Evolutionary conservation across 176 grass and related monocot genomes (phyloP), one percentile per base, ranked within the genome.

Genomic region (Triticum dicoccoides): DNA sequence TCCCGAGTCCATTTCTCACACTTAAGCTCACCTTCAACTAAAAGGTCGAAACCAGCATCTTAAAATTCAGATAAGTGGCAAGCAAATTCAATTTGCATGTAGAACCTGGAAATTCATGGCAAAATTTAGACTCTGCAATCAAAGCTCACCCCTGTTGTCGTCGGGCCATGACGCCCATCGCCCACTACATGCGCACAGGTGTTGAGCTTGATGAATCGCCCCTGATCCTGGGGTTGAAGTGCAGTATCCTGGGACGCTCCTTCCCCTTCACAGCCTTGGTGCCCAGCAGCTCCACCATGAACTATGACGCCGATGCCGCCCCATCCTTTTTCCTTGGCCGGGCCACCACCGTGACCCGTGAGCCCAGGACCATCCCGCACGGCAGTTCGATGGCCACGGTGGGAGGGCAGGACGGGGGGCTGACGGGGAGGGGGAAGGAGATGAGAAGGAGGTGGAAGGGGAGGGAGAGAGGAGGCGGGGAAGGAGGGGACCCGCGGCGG

Each of bases 11-110:
- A 97, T 73, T 87, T 83, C 82, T 93, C 92, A 70, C 95, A 97
- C 84, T 97, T 95, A 34, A 73, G 14, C 66, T 88, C 65, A 77
- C 95, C 95, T 23, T 97, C 92, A 54, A 97, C 92, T 97, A 83
- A 80, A 41, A 41, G 39, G 5, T 41, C 39, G 39, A 41, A 41
- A 41, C 39, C 39, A 41, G 9, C 39, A 9, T 41, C 1, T 41
- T 41, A 41, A 41, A 41, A 59, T 71, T 58, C 80, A 11, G 44
- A 35, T 59, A 29, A 87, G 6, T 52, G 0, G n/a, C 2, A 78
- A 12, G 23, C 32, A 34, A 74, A 62, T 63, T 38, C 69, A 38
- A 21, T 21, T 41, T 41, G 5, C 39, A 41, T 41, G 39, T 41
- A 9, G 13, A n/a, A 41, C 39, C 39, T 1, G 6, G 34, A 27